A percentile compares a stretch with the other conserved stretches of the same genome.
These are phyloP conservation scores for Aspergillus coremiiformis DNA, from an alignment of 495 filamentous ascomycete species.

Conservation along the genomic window DNA sequence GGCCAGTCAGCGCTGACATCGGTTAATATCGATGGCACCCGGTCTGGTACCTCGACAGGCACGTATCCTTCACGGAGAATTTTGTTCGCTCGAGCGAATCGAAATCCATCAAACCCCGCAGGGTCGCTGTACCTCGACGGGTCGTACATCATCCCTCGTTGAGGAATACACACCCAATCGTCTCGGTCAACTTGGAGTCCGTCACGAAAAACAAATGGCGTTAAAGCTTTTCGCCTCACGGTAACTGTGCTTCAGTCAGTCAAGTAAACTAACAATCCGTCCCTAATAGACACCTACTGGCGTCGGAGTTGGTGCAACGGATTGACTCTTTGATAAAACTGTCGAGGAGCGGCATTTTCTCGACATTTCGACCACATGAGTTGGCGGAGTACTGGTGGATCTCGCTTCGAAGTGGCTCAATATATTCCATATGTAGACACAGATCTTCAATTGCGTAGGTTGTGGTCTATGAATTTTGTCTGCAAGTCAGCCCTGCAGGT, in stretches of 20 bases:
- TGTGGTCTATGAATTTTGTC: not conserved
- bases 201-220: not conserved
- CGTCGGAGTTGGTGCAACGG: not conserved
- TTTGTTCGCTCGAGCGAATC: not conserved
- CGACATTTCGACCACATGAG: not conserved
- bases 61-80: not conserved
- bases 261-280: not conserved
- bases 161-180: not conserved
- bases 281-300: not conserved
- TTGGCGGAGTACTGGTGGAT: not conserved
- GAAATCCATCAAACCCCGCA: not conserved
- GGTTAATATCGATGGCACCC: not conserved
- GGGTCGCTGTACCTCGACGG: not conserved
- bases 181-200: not conserved
- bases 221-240: not conserved
- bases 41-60: not conserved
- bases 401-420: not conserved
- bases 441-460: constrained; percentile 2
- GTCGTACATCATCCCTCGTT: not conserved
- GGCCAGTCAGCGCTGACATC: not conserved
- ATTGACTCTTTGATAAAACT: not conserved
- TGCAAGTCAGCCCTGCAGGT: not conserved
- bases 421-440: not conserved
- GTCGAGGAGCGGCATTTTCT: not conserved
- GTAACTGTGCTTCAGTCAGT: not conserved